Evolutionary conservation across 2,329 filamentous ascomycete species (phyloP).

Genomic region (Fusarium scirpi): DNA sequence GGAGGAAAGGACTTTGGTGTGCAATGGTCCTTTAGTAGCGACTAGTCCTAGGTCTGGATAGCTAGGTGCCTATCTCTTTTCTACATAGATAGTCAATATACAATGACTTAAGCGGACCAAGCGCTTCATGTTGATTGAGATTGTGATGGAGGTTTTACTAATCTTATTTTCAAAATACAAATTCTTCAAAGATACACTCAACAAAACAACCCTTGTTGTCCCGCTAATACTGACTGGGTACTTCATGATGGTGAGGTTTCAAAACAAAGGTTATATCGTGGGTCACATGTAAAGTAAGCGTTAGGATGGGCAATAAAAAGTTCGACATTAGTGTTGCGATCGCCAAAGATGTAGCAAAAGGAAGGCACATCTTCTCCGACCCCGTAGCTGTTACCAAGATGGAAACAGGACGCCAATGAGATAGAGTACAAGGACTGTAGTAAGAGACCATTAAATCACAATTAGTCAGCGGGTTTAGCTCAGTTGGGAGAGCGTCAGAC

Average conservation of each 20-base stretch:
- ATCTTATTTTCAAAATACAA: not conserved
- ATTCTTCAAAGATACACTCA: not conserved
- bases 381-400: too few species aligned
- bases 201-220: rapidly evolving
- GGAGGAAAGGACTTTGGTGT: not conserved
- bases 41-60: not conserved
- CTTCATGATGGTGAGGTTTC: not conserved
- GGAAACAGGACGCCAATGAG: too few species aligned
- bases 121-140: not conserved
- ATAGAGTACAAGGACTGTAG: too few species aligned
- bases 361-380: not conserved
- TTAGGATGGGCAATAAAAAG: rapidly evolving
- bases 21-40: not conserved
- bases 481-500: slow-evolving; percentile 9
- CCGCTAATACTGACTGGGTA: not conserved
- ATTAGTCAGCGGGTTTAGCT: slow-evolving; percentile 4
- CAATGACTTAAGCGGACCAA: not conserved
- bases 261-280: not conserved
- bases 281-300: rapidly evolving
- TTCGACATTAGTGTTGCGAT: rapidly evolving
- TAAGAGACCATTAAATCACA: not conserved
- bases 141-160: not conserved
- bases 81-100: not conserved
- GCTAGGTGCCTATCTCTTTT: not conserved
- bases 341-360: not conserved